Percentiles rank a stretch among this genome's conserved stretches.
Conservation (phyloP, 306 rosid species). For the Calophaca sinica region DNA sequence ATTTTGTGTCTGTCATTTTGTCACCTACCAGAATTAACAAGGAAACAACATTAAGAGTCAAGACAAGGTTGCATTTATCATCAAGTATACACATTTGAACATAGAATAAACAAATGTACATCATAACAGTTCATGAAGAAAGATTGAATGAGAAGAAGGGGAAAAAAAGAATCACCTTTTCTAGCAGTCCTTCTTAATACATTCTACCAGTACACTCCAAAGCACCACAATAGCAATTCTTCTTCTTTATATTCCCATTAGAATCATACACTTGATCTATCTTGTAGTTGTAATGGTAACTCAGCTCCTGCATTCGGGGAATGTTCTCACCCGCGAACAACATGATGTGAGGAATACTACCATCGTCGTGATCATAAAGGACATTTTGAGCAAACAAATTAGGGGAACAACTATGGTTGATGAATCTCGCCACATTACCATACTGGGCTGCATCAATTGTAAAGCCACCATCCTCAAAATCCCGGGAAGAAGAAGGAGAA, state of each 20-base stretch:
- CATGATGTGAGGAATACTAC: slow-evolving; percentile 76
- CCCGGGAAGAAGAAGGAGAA: slow-evolving; percentile 10
- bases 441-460: slow-evolving; percentile 67
- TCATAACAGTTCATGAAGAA: not conserved
- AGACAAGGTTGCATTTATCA: not conserved
- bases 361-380: slow-evolving; percentile 67
- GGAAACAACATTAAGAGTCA: not conserved
- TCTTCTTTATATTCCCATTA: slow-evolving; percentile 69
- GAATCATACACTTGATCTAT: slow-evolving; percentile 62
- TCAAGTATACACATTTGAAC: too few relatives aligned
- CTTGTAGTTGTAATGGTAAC: slow-evolving; percentile 62
- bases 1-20: not conserved
- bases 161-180: not conserved
- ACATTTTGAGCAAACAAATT: slow-evolving; percentile 76
- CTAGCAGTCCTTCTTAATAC: slow-evolving; percentile 54
- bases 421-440: slow-evolving; percentile 79
- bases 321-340: slow-evolving; percentile 71
- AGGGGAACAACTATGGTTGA: slow-evolving; percentile 80
- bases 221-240: slow-evolving; percentile 71
- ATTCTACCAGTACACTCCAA: slow-evolving; percentile 65
- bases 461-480: slow-evolving; percentile 49
- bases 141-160: not conserved
- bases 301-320: slow-evolving; percentile 65
- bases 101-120: not conserved
- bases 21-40: not conserved